Conservation (phyloP, 768 basidiomycete genomes). For the Galerina marginata region DNA sequence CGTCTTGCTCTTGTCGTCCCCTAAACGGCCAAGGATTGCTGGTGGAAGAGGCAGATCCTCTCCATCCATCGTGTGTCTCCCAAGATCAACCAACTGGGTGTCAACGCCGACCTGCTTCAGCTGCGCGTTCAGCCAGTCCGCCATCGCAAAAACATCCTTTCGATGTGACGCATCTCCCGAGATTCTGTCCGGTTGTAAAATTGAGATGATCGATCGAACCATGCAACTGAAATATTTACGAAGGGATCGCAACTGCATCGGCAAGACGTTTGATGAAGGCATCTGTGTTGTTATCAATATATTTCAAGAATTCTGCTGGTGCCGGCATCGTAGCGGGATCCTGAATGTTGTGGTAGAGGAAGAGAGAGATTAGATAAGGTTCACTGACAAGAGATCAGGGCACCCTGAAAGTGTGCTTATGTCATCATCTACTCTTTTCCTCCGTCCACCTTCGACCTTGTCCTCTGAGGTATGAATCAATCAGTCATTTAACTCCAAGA, state of each 20-base stretch:
- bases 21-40: constrained; percentile 81
- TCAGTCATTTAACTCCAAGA: not conserved
- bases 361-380: constrained; percentile 6
- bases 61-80: constrained; percentile 70
- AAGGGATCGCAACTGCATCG: constrained; percentile 83
- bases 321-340: constrained; percentile 45
- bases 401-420: constrained; percentile 3
- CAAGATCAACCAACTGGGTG: constrained; percentile 77
- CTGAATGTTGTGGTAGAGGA: constrained; percentile 6
- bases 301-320: constrained; percentile 52
- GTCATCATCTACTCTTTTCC: constrained; percentile 20
- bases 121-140: constrained; percentile 75
- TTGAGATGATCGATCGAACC: not conserved
- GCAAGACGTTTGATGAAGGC: constrained; percentile 79
- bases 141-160: constrained; percentile 85
- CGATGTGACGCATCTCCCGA: constrained; percentile 75
- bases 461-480: constrained; percentile 1
- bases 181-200: constrained; percentile 47
- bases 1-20: constrained; percentile 88
- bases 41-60: constrained; percentile 79
- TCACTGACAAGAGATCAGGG: constrained; percentile 5
- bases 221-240: constrained; percentile 47
- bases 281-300: constrained; percentile 71
- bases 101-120: constrained; percentile 80
- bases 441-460: constrained; percentile 9